Conservation (phyloP, 2,329 filamentous ascomycete species). For the Hypoxylon sp. region DNA sequence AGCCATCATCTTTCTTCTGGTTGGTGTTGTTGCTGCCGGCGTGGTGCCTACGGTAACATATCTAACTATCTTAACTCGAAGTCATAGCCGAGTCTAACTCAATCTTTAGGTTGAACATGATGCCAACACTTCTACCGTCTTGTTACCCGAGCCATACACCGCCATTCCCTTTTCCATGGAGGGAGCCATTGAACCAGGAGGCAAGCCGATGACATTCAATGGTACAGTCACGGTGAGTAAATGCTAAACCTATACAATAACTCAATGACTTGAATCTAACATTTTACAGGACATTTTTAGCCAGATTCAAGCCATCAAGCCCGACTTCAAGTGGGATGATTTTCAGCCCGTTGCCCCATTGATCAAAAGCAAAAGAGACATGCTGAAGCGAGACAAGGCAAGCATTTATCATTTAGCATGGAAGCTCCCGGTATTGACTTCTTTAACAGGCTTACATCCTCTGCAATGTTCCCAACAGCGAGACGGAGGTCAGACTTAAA, state of each 20-base stretch:
- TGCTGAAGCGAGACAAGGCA: conserved; percentile 17
- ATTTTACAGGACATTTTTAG: conserved; percentile 24
- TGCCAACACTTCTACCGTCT: background rate
- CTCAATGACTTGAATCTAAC: background rate
- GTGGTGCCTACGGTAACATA: conserved; percentile 12
- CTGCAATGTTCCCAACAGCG: conserved; percentile 22
- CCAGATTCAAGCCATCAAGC: conserved; percentile 33
- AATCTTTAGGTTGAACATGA: background rate
- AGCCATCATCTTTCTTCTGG: conserved; percentile 17
- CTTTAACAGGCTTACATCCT: conserved; percentile 13
- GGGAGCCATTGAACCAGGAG: conserved; percentile 31
- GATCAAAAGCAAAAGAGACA: background rate
- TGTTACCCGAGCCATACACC: conserved; percentile 31
- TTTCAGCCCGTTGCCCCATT: conserved; percentile 8
- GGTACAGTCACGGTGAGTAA: conserved; percentile 27
- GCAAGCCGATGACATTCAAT: conserved; percentile 31
- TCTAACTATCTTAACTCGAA: background rate
- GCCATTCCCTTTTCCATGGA: conserved; percentile 32
- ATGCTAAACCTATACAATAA: too few relatives aligned
- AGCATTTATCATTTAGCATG: background rate
- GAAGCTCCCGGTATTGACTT: background rate
- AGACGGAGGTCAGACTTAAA: background rate
- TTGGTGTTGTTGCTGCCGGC: background rate
- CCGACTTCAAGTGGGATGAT: conserved; percentile 31
- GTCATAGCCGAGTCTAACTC: background rate